phyloP scores from a whole-genome alignment of 306 rosid species.

The Cucumis sativus region Cucumber_9930_V3 NC_026659.2:878501-879000 shows the following conservation, averaged over 20 bases:
- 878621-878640: neutral
- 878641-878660: neutral
- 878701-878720: neutral
- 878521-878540: slow-evolving; percentile 29
- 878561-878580: slow-evolving; percentile 9
- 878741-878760: neutral
- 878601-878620: neutral
- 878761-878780: neutral
- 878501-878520: slow-evolving; percentile 49
- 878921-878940: neutral
- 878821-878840: neutral
- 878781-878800: neutral
- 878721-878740: neutral
- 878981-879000: neutral
- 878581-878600: neutral
- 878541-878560: slow-evolving; percentile 47
- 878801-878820: too few species aligned
- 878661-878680: neutral
- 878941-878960: neutral
- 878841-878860: neutral
- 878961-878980: neutral
- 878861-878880: neutral
- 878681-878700: neutral
- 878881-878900: neutral
- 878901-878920: neutral